A percentile compares a stretch with the other conserved stretches of the same genome.
These are phyloP conservation scores for Macadamia integrifolia DNA, from an alignment of 164 flowering plant species.

Conservation along the genomic window DNA sequence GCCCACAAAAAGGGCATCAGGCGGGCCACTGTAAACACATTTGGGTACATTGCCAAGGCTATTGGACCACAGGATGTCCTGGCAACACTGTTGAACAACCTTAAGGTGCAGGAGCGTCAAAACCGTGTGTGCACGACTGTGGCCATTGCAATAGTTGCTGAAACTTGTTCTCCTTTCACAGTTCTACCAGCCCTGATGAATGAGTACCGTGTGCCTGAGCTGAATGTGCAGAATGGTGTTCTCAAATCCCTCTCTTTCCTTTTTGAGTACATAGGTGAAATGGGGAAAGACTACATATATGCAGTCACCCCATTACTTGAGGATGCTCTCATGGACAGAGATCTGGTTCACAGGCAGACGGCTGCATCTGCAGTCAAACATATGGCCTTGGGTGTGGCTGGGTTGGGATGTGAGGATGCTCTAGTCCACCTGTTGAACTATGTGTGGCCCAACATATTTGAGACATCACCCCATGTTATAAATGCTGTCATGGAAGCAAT, in stretches of 20 bases:
- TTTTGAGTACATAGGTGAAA: conserved; percentile 96
- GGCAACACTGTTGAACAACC: conserved; percentile 89
- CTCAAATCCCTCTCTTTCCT: conserved; percentile 87
- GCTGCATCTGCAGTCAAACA: conserved; percentile 98
- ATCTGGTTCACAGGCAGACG: conserved; percentile 94
- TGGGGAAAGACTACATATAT: conserved; percentile 97
- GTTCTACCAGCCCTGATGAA: conserved; percentile 96
- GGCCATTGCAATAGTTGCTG: conserved; percentile 97
- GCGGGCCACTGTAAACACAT: conserved; percentile 94
- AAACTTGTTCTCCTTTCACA: conserved; percentile 96
- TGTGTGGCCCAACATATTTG: conserved; percentile 96
- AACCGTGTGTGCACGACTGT: conserved; percentile 99
- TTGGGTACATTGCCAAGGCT: conserved; percentile 97
- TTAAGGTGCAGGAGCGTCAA: conserved; percentile 96
- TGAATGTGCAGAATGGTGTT: conserved; percentile 97
- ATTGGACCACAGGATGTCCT: conserved; percentile 98
- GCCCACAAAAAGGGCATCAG: conserved; percentile 98
- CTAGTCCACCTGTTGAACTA: conserved; percentile 77
- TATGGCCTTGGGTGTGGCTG: conserved; percentile 97
- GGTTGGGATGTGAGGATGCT: conserved; percentile 95
- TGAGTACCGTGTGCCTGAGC: conserved; percentile 96
- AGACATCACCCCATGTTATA: conserved; percentile 97
- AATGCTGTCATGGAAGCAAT: conserved; percentile 98
- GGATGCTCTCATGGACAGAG: conserved; percentile 97
- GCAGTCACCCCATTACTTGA: conserved; percentile 98